Evolutionary conservation across 768 basidiomycete genomes (phyloP), one percentile per base, ranked within the genome.

Genomic region (Phylloporus rhodoxanthus): DNA sequence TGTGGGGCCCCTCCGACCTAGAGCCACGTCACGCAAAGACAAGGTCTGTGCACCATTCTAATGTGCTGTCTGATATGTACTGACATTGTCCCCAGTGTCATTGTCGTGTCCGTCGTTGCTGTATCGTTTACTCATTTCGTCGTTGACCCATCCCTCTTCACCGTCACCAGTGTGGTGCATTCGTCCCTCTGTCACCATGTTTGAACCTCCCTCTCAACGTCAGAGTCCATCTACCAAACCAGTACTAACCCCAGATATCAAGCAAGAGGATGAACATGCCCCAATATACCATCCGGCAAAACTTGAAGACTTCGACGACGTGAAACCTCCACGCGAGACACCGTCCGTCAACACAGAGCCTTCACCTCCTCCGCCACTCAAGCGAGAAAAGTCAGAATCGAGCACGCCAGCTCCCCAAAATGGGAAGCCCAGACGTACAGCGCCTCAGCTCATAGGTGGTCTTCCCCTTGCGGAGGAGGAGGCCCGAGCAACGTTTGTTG

Each of bases 391-490:
- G 42, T 68, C 66, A 25, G 67, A 57, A 42, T 68, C 69, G 28
- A 67, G 57, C 47, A 70, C 74, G 1, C 64, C 72, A 32, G 68
- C 70, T 17, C 61, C 62, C 1, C 44, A 65, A 43, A 69, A 68
- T 56, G 60, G 55, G 17, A 73, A 62, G 47, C 56, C 54, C 20
- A 79, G 61, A 53, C 72, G 65, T 39, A 51, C 68, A 37, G 64
- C 68, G 19, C 75, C 77, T 15, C 87, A 87, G 71, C 78, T 96
- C 62, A 89, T 97, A 55, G 78, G 79, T 7, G 73, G 91, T 69
- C 79, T 96, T 41, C 89, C 91, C 9, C 66, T 77, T 40, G 92
- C 91, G 26, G 81, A 85, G 59, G 73, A 80, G 46, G 81, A 75
- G 14, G 94, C 93, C 36, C 67, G 84, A 52, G 72, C 69, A 56